These are phyloP conservation scores for Anisogramma anomala DNA, from an alignment of 2,329 filamentous ascomycete genomes.

Conservation along the genomic window DNA sequence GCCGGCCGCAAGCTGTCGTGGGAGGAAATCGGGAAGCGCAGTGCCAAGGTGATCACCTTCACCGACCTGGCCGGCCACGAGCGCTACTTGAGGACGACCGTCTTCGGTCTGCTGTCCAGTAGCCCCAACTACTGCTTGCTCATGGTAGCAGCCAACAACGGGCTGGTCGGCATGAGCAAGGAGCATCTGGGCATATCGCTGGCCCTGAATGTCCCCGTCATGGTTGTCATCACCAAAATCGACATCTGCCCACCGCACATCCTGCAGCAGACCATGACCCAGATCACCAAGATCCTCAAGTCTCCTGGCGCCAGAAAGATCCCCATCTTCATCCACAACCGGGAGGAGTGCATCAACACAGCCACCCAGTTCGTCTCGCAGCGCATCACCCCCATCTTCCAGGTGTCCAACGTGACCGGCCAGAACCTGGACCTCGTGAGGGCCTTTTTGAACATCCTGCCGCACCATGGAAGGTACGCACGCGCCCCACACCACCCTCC, in stretches of 20 bases:
- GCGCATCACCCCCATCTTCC: conserved; percentile 92
- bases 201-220: conserved; percentile 89
- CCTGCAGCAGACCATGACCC: conserved; percentile 80
- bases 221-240: conserved; percentile 97
- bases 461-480: conserved; percentile 60
- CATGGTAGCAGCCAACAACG: conserved; percentile 98
- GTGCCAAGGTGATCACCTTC: conserved; percentile 93
- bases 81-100: conserved; percentile 86
- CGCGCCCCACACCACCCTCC: background rate
- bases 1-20: conserved; percentile 79
- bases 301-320: conserved; percentile 90
- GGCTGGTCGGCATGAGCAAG: conserved; percentile 94
- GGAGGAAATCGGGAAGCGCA: conserved; percentile 94
- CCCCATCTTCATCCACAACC: conserved; percentile 85
- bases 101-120: conserved; percentile 87
- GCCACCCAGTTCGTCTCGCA: conserved; percentile 92
- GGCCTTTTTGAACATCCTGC: conserved; percentile 87
- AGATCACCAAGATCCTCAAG: conserved; percentile 86
- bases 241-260: conserved; percentile 97
- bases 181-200: conserved; percentile 93
- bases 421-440: conserved; percentile 82
- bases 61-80: conserved; percentile 94
- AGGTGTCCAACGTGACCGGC: conserved; percentile 95
- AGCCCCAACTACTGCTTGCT: conserved; percentile 95
- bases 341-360: conserved; percentile 86